Base-by-base conservation (phyloP, 495 filamentous ascomycete species). In the Tuber magnatum region DNA sequence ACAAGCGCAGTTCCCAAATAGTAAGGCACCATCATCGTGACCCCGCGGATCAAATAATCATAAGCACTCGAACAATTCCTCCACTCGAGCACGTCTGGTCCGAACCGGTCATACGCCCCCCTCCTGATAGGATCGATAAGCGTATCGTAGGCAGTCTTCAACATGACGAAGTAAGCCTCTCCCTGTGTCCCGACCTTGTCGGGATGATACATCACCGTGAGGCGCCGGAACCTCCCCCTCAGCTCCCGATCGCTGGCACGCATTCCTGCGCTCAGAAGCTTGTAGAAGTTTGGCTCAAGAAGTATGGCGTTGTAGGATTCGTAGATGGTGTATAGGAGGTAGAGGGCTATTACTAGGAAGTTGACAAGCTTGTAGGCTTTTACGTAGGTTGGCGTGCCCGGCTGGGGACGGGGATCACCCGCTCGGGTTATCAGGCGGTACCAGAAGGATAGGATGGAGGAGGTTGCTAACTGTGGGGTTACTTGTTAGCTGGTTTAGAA, bases 61-160 rank as follows among this genome's bases (percentile, higher is more conserved):
- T 88, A 87, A 71, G 92, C 84, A 1, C 92, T 94, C 72, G 86
- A 86, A 84, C 89, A 90, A 68, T 91, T 86, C 71, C 88, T 86
- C 89, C 92, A 94, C 41, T 76, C 81, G 14, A 90, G 79, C n/a
- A 93, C 86, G 32, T 91, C 89, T 0, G 92, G 89, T 0, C 95
- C 95, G 84, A 97, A 97, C 20, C 94, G 89, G 79, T 98, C 94
- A 83, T 99, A 99, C 4, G 93, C 95, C 82, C 94, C 97, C 69
- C 94, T 89, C 84, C 89, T 91, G 9, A 89, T 89, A 4, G 93
- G 90, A 81, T 97, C 90, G 0, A 88, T 81, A 22, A 99, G 88
- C 18, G 92, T 92, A 78, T 99, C 95, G 75, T 94, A 89, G 16
- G 94, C 94, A 22, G 88, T 86, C 83, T 92, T 93, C 78, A 98